Conservation (phyloP, 73 alveolate species). For the Paramecium primaurelia region DNA sequence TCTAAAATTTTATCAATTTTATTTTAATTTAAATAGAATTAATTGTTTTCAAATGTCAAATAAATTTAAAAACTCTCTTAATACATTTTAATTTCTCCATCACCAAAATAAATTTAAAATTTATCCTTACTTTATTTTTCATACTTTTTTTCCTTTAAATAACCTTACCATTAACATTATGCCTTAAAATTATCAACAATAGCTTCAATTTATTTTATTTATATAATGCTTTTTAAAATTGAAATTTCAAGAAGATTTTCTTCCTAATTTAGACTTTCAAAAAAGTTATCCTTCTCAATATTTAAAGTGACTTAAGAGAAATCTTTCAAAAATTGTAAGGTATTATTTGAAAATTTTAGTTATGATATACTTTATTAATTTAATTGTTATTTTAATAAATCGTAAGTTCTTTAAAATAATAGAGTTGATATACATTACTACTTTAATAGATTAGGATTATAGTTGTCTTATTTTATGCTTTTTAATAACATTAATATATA, state of each 20-base stretch:
- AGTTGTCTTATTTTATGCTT: background rate
- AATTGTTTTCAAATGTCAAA: background rate
- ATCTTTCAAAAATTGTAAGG: background rate
- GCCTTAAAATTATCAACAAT: background rate
- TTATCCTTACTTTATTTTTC: background rate
- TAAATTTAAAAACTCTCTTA: background rate
- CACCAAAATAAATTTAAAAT: background rate
- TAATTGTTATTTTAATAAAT: background rate
- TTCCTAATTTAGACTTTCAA: background rate
- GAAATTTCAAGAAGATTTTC: background rate
- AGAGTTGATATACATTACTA: background rate
- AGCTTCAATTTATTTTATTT: background rate
- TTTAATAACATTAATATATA: background rate
- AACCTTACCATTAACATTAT: background rate
- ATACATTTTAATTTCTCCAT: background rate
- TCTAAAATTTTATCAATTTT: background rate
- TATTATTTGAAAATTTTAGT: background rate
- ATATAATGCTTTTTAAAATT: background rate
- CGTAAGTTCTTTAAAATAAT: background rate
- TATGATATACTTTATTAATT: background rate
- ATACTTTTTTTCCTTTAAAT: background rate
- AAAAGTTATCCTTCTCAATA: background rate
- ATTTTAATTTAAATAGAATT: background rate
- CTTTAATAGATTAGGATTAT: background rate
- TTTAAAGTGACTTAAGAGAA: background rate